Conservation (phyloP, 768 basidiomycete species). For the Agaricus sinodeliciosus region DNA sequence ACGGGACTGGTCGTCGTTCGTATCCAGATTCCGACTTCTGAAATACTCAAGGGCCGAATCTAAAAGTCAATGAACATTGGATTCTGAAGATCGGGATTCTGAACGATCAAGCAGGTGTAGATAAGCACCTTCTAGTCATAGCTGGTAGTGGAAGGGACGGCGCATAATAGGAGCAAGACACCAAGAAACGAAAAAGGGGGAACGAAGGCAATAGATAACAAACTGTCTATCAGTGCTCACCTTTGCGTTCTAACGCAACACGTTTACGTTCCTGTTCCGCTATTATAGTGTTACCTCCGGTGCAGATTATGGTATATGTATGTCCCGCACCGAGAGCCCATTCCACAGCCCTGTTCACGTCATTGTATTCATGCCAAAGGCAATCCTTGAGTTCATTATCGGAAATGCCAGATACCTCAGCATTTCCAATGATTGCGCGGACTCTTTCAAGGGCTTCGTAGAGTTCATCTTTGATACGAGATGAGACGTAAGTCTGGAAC, state of each 20-base stretch:
- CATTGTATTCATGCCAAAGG: conserved; percentile 86
- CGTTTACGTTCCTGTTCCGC: conserved; percentile 65
- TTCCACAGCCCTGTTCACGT: conserved; percentile 67
- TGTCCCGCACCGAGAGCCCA: conserved; percentile 63
- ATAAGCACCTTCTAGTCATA: conserved; percentile 58
- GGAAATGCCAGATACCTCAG: conserved; percentile 57
- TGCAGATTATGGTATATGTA: neutral
- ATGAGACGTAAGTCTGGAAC: conserved; percentile 7
- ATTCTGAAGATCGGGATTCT: neutral
- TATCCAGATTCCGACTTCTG: conserved; percentile 17
- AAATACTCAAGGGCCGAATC: conserved; percentile 12
- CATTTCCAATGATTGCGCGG: conserved; percentile 58
- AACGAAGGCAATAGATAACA: conserved; percentile 17
- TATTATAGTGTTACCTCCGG: conserved; percentile 20
- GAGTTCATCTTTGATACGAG: conserved; percentile 48
- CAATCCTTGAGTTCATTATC: conserved; percentile 72
- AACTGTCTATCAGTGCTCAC: conserved; percentile 47
- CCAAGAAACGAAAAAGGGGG: conserved; percentile 23
- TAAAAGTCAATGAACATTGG: conserved; percentile 1
- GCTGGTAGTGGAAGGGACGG: conserved; percentile 23
- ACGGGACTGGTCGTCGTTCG: conserved; percentile 32
- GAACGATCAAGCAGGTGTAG: conserved; percentile 17
- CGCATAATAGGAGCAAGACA: conserved; percentile 21
- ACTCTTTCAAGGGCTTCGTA: conserved; percentile 65
- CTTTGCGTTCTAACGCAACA: conserved; percentile 71